Conservation (phyloP, 352 stramenopile genomes). For the Phytophthora palmivora region DNA sequence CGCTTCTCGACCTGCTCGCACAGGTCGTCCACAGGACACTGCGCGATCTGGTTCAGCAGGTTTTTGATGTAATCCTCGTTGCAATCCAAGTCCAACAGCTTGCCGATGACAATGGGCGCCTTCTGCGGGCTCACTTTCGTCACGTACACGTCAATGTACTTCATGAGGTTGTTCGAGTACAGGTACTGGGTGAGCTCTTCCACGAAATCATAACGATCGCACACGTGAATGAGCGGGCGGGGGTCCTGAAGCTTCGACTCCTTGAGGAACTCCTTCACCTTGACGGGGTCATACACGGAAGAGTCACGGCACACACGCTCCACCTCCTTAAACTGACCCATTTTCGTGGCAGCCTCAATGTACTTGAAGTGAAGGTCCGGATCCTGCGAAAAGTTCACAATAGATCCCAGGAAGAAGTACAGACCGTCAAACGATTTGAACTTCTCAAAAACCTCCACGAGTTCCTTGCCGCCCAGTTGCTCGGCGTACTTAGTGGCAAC, state of each 20-base stretch:
- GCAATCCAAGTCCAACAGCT: constrained; percentile 97
- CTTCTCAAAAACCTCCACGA: constrained; percentile 99
- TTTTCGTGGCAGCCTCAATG: constrained; percentile 99
- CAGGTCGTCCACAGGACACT: constrained; percentile 97
- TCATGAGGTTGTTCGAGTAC: constrained; percentile 99
- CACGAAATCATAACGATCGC: constrained; percentile 99
- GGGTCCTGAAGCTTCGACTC: constrained; percentile 99
- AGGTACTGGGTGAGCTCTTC: constrained; percentile 99
- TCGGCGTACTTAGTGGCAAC: constrained; percentile 96
- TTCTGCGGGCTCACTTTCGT: constrained; percentile 98
- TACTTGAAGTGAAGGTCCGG: constrained; percentile 99
- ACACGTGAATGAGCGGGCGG: constrained; percentile 99
- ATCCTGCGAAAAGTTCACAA: constrained; percentile 99
- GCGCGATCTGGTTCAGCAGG: constrained; percentile 97
- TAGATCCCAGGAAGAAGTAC: constrained; percentile 99
- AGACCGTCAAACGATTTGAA: constrained; percentile 98
- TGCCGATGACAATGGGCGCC: constrained; percentile 98
- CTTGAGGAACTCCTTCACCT: constrained; percentile 99
- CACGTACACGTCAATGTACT: constrained; percentile 99
- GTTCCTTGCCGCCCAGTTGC: constrained; percentile 92
- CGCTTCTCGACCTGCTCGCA: constrained; percentile 99
- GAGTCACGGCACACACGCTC: constrained; percentile 99
- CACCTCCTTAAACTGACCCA: constrained; percentile 99
- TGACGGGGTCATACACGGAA: constrained; percentile 99
- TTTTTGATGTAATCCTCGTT: constrained; percentile 99